Conservation (phyloP, 73 alveolate genomes). For the Paramecium pentaurelia region DNA sequence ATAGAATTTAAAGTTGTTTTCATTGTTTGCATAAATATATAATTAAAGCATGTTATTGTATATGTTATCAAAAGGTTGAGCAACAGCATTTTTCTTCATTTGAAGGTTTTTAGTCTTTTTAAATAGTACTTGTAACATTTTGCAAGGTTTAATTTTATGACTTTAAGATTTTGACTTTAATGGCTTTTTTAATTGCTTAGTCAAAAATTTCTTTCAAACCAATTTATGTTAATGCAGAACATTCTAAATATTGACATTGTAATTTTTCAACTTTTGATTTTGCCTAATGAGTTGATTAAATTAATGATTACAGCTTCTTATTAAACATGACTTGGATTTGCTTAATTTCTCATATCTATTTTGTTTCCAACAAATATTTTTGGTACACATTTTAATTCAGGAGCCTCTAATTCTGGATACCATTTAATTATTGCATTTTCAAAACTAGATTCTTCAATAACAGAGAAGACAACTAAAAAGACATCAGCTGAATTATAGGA, state of each 20-base stretch:
- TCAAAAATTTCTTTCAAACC: slow-evolving; percentile 48
- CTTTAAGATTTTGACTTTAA: neutral
- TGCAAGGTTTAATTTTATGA: neutral
- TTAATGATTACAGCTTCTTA: neutral
- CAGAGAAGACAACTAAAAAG: slow-evolving; percentile 69
- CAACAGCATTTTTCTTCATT: neutral
- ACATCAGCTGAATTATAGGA: slow-evolving; percentile 74
- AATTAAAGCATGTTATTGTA: neutral
- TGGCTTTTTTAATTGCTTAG: slow-evolving; percentile 39
- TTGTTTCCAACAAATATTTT: slow-evolving; percentile 71
- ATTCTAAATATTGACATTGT: slow-evolving; percentile 19
- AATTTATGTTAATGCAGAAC: slow-evolving; percentile 46
- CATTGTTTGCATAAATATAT: neutral
- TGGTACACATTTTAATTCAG: slow-evolving; percentile 60
- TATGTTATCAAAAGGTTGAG: neutral
- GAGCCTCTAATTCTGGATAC: slow-evolving; percentile 63
- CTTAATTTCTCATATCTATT: slow-evolving; percentile 62
- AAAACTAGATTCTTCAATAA: slow-evolving; percentile 64
- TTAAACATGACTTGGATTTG: neutral
- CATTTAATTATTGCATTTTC: slow-evolving; percentile 70
- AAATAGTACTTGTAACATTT: neutral
- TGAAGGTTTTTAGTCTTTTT: neutral
- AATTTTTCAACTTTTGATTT: neutral
- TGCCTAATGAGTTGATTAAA: neutral
- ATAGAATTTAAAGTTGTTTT: neutral